Evolutionary conservation across 2,329 filamentous ascomycete genomes (phyloP), one percentile per base, ranked within the genome.

Genomic region (Pezicula radicicola): DNA sequence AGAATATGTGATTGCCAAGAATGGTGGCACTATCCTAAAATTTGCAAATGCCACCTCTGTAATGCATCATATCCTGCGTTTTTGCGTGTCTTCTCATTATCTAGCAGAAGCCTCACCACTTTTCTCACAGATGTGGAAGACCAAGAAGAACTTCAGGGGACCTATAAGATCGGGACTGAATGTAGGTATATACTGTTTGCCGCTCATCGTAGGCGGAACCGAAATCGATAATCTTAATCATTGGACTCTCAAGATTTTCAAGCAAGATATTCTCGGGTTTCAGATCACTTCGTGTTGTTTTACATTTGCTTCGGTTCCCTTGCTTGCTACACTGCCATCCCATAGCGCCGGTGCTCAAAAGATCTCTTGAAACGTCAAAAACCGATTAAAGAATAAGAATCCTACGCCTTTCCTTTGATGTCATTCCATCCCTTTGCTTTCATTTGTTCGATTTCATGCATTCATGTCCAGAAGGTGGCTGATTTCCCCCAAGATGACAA

Each of bases 191-290:
- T 27, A 99, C 94, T 0, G 94, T 99, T 70, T 99, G 94, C 47
- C 94, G 86, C 73, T 99, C 94, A 69, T 99, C 94, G 70, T 94
- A 99, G 13, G 94, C 94, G 36, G 94, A 99, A 41, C 94, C 94
- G 67, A 99, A 99, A 78, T 99, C 94, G 69, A 99, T 99, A 65
- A 99, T 97, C 72, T 99, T 99, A 80, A 99, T 99, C 60, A 99
- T 97, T 3, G 94, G 94, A 64, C 93, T 97, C 70, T 99, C 94
- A 40, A 99, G 84, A 68, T 99, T 99, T 72, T 99, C 99, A 49
- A 99, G 77, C 41, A 99, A 74, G 52, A 99, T 99, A 63, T 99
- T 99, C 71, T 99, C 94, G 1, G 94, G 94, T 69, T 99, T 99
- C 68, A 99, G 70, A 77, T 99, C 94, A 71, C 94, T 8, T 30